These are phyloP conservation scores for Lactarius hatsudake DNA, from an alignment of 768 basidiomycete genomes.

Conservation along the genomic window DNA sequence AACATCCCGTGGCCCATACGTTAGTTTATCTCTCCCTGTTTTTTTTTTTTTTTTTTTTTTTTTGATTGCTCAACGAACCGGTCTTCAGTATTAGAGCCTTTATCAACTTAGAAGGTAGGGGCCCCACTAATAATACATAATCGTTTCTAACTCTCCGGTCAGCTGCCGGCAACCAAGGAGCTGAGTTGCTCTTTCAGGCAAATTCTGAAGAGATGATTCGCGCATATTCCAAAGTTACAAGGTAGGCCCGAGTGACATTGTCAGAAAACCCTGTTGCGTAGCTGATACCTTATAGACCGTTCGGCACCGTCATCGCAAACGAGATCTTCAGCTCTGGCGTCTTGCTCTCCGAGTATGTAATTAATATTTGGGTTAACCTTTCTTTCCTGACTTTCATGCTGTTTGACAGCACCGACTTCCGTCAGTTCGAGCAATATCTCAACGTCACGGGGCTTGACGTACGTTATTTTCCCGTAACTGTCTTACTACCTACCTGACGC, in stretches of 20 bases:
- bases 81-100: constrained; percentile 68
- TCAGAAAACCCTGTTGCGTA: not conserved
- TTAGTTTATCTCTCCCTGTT: constrained; percentile 29
- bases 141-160: constrained; percentile 9
- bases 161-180: constrained; percentile 87
- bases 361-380: not conserved
- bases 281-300: constrained; percentile 53
- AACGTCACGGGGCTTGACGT: constrained; percentile 91
- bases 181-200: constrained; percentile 92
- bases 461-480: constrained; percentile 30
- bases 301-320: constrained; percentile 85
- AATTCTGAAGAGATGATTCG: constrained; percentile 94
- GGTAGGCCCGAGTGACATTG: constrained; percentile 39
- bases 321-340: constrained; percentile 93
- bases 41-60: not conserved
- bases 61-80: constrained; percentile 3
- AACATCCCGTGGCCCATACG: constrained; percentile 73
- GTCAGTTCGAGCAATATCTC: constrained; percentile 87
- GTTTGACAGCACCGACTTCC: constrained; percentile 78
- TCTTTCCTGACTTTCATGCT: constrained; percentile 9
- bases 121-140: too few species aligned
- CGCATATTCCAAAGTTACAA: constrained; percentile 81
- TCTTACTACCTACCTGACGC: not conserved
- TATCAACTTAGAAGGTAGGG: constrained; percentile 83
- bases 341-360: constrained; percentile 74